These are phyloP conservation scores for Phytophthora melonis DNA, from an alignment of 352 stramenopile genomes.

Conservation along the genomic window DNA sequence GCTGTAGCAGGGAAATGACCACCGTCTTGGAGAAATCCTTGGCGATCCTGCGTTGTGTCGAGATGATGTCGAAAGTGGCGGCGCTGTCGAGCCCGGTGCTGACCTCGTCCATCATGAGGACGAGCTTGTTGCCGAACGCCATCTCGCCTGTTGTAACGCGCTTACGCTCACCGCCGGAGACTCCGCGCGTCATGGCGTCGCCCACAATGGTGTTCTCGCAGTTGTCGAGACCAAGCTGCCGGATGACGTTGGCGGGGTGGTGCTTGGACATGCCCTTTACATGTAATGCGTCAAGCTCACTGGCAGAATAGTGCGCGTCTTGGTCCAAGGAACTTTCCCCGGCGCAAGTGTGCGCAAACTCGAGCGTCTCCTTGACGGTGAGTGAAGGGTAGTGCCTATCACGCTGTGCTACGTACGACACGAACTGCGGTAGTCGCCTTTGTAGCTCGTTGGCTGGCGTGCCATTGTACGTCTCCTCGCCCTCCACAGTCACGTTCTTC, in stretches of 20 bases:
- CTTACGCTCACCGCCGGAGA: constrained; percentile 61
- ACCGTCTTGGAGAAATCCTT: background rate
- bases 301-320: too few relatives aligned
- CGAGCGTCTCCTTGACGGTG: too few relatives aligned
- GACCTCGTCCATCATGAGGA: constrained; percentile 28
- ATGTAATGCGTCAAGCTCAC: too few relatives aligned
- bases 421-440: background rate
- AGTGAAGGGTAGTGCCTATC: background rate
- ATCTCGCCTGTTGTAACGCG: constrained; percentile 86
- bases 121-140: constrained; percentile 64
- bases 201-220: background rate
- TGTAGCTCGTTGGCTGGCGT: background rate
- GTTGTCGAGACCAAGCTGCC: too few relatives aligned
- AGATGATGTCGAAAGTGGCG: constrained; percentile 51
- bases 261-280: too few relatives aligned
- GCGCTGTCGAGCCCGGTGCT: constrained; percentile 24
- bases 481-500: background rate
- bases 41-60: constrained; percentile 30
- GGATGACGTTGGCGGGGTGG: too few relatives aligned
- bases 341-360: too few relatives aligned
- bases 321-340: too few relatives aligned
- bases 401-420: background rate
- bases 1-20: background rate
- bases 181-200: background rate
- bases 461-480: background rate